Evolutionary conservation across 75 land plant species (phyloP), one percentile per base, ranked within the genome.

Genomic region (Adiantum capillusveneris): DNA sequence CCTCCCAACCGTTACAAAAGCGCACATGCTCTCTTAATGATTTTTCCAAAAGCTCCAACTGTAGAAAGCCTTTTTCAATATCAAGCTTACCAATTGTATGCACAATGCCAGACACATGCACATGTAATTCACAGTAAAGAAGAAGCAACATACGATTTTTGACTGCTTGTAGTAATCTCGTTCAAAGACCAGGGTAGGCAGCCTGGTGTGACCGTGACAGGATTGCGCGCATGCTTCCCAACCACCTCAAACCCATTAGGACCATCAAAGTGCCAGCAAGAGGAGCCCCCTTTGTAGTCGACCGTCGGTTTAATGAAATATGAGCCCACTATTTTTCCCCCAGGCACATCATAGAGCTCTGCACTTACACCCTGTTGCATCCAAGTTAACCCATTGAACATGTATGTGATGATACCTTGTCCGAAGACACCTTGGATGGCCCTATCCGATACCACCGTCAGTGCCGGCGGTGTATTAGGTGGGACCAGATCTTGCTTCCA

Each of bases 301-400:
- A 43, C 49, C 16, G 17, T 42, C 19, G 22, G 26, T 44, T 60
- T 60, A 19, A 42, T 44, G 49, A 41, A 60, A 26, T 30, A 42
- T 1, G 62, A 19, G 42, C 62, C 62, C 42, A 39, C 16, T 26
- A 21, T 44, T 21, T 37, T 28, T 6, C 64, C 64, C 31, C 64
- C 64, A n/a, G 64, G 64, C 6, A 62, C 30, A 49, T 62, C 52
- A 34, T 62, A 62, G 18, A 62, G 53, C 20, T 62, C 31, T 19
- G 53, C 64, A 9, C 25, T 5, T 11, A 49, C n/a, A 19, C 54
- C 29, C 39, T 5, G 26, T 17, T 20, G 29, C 24, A 21, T 29
- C 64, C 64, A 62, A 17, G 21, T 19, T 11, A 9, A 16, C 1
- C 54, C 64, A 49, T 62, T 28, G 27, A 29, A 49, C 53, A n/a